Base-by-base conservation (phyloP, 148 eudicot species). In the Vaccinium myrtillus region DNA sequence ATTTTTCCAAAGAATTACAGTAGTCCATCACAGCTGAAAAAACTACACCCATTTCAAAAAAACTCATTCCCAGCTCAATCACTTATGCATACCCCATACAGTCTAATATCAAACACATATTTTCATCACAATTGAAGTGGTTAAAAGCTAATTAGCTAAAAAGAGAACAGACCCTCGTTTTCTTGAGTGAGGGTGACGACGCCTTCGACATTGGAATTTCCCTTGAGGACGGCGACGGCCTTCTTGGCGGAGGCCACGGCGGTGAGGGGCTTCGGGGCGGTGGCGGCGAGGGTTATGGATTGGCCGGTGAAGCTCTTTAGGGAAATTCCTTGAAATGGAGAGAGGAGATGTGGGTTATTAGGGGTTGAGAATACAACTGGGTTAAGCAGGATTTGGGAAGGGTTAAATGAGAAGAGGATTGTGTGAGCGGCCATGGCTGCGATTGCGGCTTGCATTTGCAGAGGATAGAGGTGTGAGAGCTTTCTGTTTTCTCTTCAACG, bases 181-280 rank as follows among this genome's bases (percentile, higher is more conserved):
- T 94, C 93, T 88, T 94, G 98, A 53, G 91, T 87, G 86, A 95
- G 94, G 82, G 93, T 91, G 82, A 94, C 98, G 54, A 95, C 98
- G 77, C 98, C 98, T 90, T 95, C 93, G 61, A 95, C 98, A 27
- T 43, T 46, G 46, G 98, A 94, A 54, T 69, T 90, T 16, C 98
- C 98, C 79, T 92, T 94, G 73, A 95, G 95, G 50, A 95, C 98
- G 39, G 98, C 98, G 36, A 95, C 98, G 27, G 94, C 90, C 85
- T 84, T 89, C 4, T 88, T 76, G 16, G 91, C 13, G 70, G 90
- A 87, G 74, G 93, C 86, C 67, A 88, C 73, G n/a, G 91, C 84
- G 80, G 95, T 76, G 85, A 93, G 90, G 12, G 93, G 93, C 85
- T 86, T 91, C 1, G 90, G 80, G 14, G 92, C 46, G 75, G 89